Evolutionary conservation across 139 green algal species (phyloP), one percentile per base, ranked within the genome.

Genomic region (Yamagishiella unicocca): DNA sequence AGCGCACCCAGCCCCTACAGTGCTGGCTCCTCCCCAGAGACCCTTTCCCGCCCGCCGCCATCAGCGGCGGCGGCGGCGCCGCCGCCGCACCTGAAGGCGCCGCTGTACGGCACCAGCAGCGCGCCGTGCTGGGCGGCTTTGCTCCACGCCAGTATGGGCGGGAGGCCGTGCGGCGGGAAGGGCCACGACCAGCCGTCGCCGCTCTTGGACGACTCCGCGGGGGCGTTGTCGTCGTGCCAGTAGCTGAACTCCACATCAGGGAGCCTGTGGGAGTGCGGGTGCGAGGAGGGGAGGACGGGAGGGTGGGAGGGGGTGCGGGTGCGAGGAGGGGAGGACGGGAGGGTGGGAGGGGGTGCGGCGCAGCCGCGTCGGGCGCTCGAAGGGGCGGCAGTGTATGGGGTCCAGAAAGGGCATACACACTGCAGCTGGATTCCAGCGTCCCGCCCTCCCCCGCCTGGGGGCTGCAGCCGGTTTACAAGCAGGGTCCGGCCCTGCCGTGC

Each of bases 61-160:
- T n/a, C n/a, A n/a, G n/a, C n/a, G n/a, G n/a, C n/a, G n/a, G n/a
- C n/a, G n/a, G n/a, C n/a, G n/a, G n/a, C n/a, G n/a, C n/a, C n/a
- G n/a, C n/a, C n/a, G n/a, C 50, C 61, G 12, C 45, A 86, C 80
- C 80, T 86, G 80, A 86, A 86, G 6, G 80, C 80, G 2, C 80
- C 80, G 61, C 80, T 78, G 80, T 86, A 86, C 31, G 80, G 80
- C 61, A 86, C 80, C 80, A 86, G n/a, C 43, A 86, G 62, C 29
- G 68, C 80, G 5, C 80, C 80, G 45, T 77, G 68, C 29, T 54
- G 27, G 17, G 25, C 4, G 7, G 27, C 14, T 42, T 86, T 86
- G 42, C 80, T 67, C 80, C 80, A 86, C 19, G 61, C 42, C 80
- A 86, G 29, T 14, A 86, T 40, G 12, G 80, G 80, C n/a, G 80